Conservation (phyloP, 1,284 basidiomycete genomes). For the Boletus sp. region DNA sequence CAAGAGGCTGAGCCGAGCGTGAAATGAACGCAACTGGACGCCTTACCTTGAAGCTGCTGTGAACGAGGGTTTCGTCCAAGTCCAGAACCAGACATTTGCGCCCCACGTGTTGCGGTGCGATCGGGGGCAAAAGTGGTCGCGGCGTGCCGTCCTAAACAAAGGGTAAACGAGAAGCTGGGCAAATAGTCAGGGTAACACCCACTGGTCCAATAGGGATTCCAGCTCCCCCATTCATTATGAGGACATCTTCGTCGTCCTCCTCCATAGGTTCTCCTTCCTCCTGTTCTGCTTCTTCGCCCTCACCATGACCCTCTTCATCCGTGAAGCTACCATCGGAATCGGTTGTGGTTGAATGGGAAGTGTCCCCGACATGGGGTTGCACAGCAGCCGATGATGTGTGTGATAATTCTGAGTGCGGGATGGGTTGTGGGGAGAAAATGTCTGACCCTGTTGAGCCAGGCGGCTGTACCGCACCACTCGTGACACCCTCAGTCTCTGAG, state of each 20-base stretch:
- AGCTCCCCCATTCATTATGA: slow-evolving; percentile 77
- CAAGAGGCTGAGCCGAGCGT: slow-evolving; percentile 13
- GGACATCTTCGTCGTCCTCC: slow-evolving; percentile 73
- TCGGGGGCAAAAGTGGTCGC: slow-evolving; percentile 76
- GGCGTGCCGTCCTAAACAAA: slow-evolving; percentile 72
- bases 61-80: slow-evolving; percentile 93
- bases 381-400: slow-evolving; percentile 15
- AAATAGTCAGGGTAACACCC: slow-evolving; percentile 30
- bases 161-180: slow-evolving; percentile 5
- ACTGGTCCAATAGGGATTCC: slow-evolving; percentile 80
- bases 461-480: slow-evolving; percentile 52
- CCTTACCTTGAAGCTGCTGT: slow-evolving; percentile 86
- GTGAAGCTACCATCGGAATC: slow-evolving; percentile 46
- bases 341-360: slow-evolving; percentile 32
- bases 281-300: slow-evolving; percentile 37
- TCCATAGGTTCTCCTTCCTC: slow-evolving; percentile 51
- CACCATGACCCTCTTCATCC: slow-evolving; percentile 43
- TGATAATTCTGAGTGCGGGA: slow-evolving; percentile 25
- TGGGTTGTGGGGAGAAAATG: slow-evolving; percentile 31
- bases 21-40: background rate
- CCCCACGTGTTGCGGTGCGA: slow-evolving; percentile 70
- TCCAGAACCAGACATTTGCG: slow-evolving; percentile 93
- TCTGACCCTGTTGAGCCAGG: slow-evolving; percentile 49
- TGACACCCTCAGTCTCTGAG: slow-evolving; percentile 49
- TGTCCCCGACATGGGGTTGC: slow-evolving; percentile 30